A percentile compares a stretch with the other conserved stretches of the same genome.
phyloP scores from a whole-genome alignment of 768 basidiomycete species.

The Auriscalpium orientale region DNA sequence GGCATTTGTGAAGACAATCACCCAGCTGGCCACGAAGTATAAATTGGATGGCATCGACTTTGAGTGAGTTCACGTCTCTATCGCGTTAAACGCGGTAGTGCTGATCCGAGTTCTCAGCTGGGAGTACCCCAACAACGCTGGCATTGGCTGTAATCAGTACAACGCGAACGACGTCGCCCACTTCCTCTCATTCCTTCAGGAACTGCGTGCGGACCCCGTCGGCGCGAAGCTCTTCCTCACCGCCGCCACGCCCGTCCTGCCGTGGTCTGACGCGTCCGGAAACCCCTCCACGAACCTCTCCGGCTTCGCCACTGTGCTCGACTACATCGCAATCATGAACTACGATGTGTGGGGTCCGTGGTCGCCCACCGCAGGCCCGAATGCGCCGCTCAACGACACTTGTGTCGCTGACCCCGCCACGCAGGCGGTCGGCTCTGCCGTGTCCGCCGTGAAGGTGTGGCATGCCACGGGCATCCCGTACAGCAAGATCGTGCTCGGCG shows the following conservation, averaged over 20 bases:
- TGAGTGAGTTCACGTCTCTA: not conserved
- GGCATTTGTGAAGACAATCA: slow-evolving; percentile 2
- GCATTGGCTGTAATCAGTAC: too few species aligned
- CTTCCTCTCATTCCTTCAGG: too few species aligned
- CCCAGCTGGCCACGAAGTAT: not conserved
- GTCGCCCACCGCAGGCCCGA: not conserved
- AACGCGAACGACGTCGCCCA: too few species aligned
- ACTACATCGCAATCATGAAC: slow-evolving; percentile 9
- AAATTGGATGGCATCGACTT: slow-evolving; percentile 10
- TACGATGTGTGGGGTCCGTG: slow-evolving; percentile 9
- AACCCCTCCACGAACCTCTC: not conserved
- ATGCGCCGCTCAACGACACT: slow-evolving; percentile 4
- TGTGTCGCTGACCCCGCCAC: too few species aligned
- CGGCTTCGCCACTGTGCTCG: slow-evolving; percentile 2
- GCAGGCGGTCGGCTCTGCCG: too few species aligned
- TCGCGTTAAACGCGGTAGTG: not conserved
- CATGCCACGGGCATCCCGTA: too few species aligned
- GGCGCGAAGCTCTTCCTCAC: too few species aligned
- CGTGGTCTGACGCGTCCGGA: too few species aligned
- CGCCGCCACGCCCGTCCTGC: too few species aligned
- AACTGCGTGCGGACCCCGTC: too few species aligned
- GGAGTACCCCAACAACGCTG: not conserved
- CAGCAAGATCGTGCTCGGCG: too few species aligned
- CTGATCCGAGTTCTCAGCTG: slow-evolving; percentile 1
- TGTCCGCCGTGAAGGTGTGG: too few species aligned